Base-by-base conservation (phyloP, 129 eudicot genomes). In the Pulicaria dysenterica region DNA sequence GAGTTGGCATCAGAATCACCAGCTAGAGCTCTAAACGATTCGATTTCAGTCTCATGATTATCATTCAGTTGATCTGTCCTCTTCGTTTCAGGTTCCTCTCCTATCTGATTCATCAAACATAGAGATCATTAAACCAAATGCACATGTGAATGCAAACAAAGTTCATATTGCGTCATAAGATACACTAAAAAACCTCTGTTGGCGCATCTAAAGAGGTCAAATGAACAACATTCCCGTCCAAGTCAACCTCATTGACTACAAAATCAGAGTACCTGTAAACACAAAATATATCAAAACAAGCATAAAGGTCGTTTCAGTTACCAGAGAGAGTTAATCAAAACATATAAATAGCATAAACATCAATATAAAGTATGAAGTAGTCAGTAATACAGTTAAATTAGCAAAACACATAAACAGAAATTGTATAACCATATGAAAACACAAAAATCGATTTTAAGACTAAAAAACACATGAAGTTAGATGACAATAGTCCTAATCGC, bases 171-270 rank as follows among this genome's bases (percentile, higher is more conserved):
- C 36, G 50, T 13, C 39, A 31, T 38, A n/a, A n/a, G 47, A 24
- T 62, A 16, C 19, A 54, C 71, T 50, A 58, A 19, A 50, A 5
- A 55, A 94, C 98, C 99, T 95, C 91, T 0, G 73, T 37, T 16
- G 97, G 91, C 8, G 83, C 85, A 60, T 84, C 88, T 62, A 95
- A 72, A 57, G 91, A 85, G 40, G 97, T 88, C 80, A 95, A 86
- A 70, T 81, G 99, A 70, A 90, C 91, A 81, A 86, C 90, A 77
- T 90, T 90, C 61, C 87, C 96, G 69, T 86, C 89, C 84, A 90
- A 74, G 81, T 81, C 99, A 11, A 95, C 97, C 86, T 95, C 99
- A 65, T 95, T 95, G 38, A 95, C 99, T 31, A 90, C 86, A 78
- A 95, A 95, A 83, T 95, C 99, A 60, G 97, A 83, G 75, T 95